Evolutionary conservation across 441 rosid genomes (phyloP).

Genomic region (Euphorbia celastroides): DNA sequence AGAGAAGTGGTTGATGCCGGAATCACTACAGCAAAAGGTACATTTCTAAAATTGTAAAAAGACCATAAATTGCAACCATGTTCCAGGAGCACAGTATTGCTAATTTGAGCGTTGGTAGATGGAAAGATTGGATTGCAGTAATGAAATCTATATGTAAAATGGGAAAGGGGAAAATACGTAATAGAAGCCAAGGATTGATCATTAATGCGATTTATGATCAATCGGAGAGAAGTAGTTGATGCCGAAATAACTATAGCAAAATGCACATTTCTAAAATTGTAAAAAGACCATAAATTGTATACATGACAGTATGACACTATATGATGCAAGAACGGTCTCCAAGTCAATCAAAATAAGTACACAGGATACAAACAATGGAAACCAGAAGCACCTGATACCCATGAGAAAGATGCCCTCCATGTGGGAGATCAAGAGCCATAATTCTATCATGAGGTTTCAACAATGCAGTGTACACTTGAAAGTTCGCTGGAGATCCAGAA

Average conservation of each 20-base stretch:
- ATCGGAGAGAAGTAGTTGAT: too few species aligned
- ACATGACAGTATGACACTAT: too few species aligned
- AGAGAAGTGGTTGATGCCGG: too few species aligned
- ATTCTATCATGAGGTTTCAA: constrained; percentile 93
- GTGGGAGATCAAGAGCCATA: constrained; percentile 98
- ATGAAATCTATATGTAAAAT: too few species aligned
- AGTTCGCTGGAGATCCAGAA: constrained; percentile 55
- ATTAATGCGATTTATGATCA: too few species aligned
- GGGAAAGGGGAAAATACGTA: too few species aligned
- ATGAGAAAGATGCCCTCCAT: constrained; percentile 99
- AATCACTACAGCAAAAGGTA: background rate
- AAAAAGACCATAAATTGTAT: background rate
- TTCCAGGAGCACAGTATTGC: too few species aligned
- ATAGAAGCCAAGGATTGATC: too few species aligned
- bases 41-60: background rate
- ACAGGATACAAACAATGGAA: background rate
- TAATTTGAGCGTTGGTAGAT: too few species aligned
- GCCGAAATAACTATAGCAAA: background rate
- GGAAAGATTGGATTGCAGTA: too few species aligned
- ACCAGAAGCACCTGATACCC: constrained; percentile 75
- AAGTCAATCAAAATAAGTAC: background rate
- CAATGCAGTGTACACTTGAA: constrained; percentile 89
- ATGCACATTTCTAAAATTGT: background rate
- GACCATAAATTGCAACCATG: background rate
- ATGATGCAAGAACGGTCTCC: too few species aligned